Percentiles rank a stretch among this genome's conserved stretches.
phyloP scores from a whole-genome alignment of 768 basidiomycete species.

The Holtermannia corniformis region DNA sequence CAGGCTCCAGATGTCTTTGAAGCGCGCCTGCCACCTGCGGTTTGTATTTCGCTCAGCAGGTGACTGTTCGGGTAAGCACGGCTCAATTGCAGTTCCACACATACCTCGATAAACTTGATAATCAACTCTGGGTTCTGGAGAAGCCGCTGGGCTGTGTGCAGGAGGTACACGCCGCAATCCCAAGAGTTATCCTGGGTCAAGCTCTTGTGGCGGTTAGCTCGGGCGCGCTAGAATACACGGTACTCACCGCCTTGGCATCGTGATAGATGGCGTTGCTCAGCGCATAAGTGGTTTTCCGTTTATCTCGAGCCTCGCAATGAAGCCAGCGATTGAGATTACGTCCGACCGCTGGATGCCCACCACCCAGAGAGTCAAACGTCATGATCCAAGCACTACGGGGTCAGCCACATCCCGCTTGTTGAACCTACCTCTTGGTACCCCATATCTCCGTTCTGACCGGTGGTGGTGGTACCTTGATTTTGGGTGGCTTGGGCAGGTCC shows the following conservation, averaged over 20 bases:
- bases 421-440: not conserved
- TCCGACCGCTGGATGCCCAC: conserved; percentile 57
- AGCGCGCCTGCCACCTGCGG: not conserved
- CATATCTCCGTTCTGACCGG: no score
- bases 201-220: not conserved
- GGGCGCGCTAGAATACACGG: not conserved
- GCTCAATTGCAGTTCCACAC: conserved; percentile 6
- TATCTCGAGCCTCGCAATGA: conserved; percentile 65
- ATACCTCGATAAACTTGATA: conserved; percentile 46
- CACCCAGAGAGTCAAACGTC: conserved; percentile 80
- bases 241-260: conserved; percentile 39
- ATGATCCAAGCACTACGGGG: conserved; percentile 51
- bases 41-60: not conserved
- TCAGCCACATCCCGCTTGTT: not conserved
- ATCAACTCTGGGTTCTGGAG: conserved; percentile 54
- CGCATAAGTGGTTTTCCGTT: conserved; percentile 45
- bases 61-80: not conserved
- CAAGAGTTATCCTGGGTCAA: conserved; percentile 79
- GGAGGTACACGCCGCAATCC: conserved; percentile 85
- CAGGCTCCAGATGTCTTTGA: not conserved
- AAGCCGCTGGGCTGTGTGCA: conserved; percentile 76
- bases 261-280: conserved; percentile 46
- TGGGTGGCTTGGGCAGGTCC: no score
- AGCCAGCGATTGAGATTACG: conserved; percentile 61
- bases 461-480: no score